Conservation (phyloP, 352 stramenopile species). For the Phytophthora lateralis region DNA sequence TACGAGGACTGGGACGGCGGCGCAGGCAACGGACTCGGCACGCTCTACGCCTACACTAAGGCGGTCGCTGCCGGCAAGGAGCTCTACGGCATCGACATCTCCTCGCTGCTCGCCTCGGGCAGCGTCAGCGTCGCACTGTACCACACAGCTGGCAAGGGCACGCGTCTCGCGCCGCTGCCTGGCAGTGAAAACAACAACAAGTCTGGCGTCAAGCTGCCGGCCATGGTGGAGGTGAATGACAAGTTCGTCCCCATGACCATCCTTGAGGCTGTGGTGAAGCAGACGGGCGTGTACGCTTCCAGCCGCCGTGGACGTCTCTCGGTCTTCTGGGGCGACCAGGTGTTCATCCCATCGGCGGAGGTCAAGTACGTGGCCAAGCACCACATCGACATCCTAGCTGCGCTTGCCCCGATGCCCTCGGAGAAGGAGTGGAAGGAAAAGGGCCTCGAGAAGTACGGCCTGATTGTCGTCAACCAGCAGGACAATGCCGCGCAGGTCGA, state of each 20-base stretch:
- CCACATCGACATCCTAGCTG: conserved; percentile 98
- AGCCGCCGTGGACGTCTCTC: conserved; percentile 94
- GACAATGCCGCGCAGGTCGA: conserved; percentile 95
- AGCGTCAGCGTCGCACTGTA: conserved; percentile 95
- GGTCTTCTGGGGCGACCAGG: conserved; percentile 99
- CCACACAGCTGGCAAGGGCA: conserved; percentile 98
- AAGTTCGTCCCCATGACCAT: conserved; percentile 95
- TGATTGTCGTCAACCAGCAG: conserved; percentile 96
- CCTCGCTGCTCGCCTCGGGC: conserved; percentile 64
- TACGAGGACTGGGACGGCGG: conserved; percentile 96
- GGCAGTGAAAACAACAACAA: conserved; percentile 99
- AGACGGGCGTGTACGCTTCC: conserved; percentile 97
- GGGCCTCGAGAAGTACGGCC: conserved; percentile 98
- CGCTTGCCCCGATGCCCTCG: conserved; percentile 92
- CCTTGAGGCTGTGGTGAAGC: conserved; percentile 97
- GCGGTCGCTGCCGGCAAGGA: conserved; percentile 86
- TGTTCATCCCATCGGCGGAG: conserved; percentile 95
- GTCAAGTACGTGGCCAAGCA: conserved; percentile 95
- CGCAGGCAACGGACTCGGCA: conserved; percentile 96
- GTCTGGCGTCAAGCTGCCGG: conserved; percentile 97
- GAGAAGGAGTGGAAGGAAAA: conserved; percentile 95
- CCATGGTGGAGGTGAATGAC: conserved; percentile 90
- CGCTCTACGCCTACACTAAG: conserved; percentile 97
- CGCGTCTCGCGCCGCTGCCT: conserved; percentile 94
- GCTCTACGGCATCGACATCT: conserved; percentile 89